Evolutionary conservation across 2,329 filamentous ascomycete species (phyloP).

Genomic region (Trichoderma koningii): DNA sequence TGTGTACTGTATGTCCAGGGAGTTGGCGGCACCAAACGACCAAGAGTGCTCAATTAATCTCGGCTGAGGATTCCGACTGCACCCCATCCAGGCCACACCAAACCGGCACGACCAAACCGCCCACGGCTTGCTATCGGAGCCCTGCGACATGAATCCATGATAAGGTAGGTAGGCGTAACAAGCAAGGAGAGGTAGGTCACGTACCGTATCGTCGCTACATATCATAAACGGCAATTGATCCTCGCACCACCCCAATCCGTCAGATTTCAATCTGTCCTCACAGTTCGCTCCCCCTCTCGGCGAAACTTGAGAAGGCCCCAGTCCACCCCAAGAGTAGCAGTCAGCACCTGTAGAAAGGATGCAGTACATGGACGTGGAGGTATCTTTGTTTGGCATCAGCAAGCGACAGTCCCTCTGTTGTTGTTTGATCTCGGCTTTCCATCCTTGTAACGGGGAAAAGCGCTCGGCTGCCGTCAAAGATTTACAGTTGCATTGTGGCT

Average conservation of each 20-base stretch:
- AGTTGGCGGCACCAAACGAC: not conserved
- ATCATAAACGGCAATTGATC: not conserved
- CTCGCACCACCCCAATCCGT: not conserved
- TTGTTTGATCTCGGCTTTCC: not conserved
- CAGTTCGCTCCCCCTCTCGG: not conserved
- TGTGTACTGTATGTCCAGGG: not conserved
- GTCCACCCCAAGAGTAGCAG: not conserved
- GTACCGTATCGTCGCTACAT: not conserved
- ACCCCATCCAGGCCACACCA: slow-evolving; percentile 6
- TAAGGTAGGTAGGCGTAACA: not conserved
- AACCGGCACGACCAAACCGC: not conserved
- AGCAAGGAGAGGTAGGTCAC: not conserved
- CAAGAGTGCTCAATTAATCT: not conserved
- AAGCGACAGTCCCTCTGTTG: slow-evolving; percentile 9
- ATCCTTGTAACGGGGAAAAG: slow-evolving; percentile 6
- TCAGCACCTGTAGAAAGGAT: not conserved
- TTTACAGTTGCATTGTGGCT: slow-evolving; percentile 16
- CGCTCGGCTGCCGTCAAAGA: slow-evolving; percentile 9
- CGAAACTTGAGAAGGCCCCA: too few relatives aligned
- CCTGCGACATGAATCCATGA: not conserved
- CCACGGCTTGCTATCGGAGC: slow-evolving; percentile 15
- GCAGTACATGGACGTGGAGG: not conserved
- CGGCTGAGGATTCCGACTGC: slow-evolving; percentile 21
- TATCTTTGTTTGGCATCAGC: slow-evolving; percentile 21
- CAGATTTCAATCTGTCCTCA: not conserved